phyloP scores from a whole-genome alignment of 2,329 filamentous ascomycete genomes.

The Cladosporium sp. region DNA sequence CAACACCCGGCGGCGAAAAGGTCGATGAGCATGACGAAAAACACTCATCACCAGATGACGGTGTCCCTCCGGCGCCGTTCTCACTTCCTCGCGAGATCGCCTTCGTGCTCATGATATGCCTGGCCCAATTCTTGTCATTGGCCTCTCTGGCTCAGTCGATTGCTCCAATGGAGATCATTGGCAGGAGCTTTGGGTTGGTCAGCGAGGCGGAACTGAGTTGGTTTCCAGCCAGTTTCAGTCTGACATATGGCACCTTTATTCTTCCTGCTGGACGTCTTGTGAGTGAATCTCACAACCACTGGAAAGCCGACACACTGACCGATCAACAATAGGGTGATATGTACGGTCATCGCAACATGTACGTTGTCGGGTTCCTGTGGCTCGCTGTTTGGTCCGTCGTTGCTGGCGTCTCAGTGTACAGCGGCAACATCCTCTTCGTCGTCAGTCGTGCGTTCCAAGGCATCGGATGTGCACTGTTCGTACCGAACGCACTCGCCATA shows the following conservation, averaged over 20 bases:
- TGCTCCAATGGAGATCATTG: constrained; percentile 41
- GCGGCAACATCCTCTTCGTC: constrained; percentile 32
- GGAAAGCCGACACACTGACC: not conserved
- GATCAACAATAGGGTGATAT: constrained; percentile 29
- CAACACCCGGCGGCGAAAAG: not conserved
- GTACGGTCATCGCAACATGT: constrained; percentile 38
- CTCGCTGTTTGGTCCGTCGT: constrained; percentile 31
- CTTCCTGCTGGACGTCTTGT: constrained; percentile 36
- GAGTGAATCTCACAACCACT: not conserved
- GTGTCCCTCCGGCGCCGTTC: not conserved
- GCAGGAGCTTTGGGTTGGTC: constrained; percentile 34
- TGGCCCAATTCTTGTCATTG: constrained; percentile 24
- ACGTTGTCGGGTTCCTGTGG: constrained; percentile 36
- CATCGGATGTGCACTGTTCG: constrained; percentile 31
- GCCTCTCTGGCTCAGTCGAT: constrained; percentile 27
- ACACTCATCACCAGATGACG: not conserved
- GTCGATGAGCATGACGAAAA: not conserved
- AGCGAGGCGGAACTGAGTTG: constrained; percentile 38
- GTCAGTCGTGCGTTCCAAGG: constrained; percentile 36
- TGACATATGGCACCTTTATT: constrained; percentile 41
- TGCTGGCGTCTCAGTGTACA: constrained; percentile 34
- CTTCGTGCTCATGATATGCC: constrained; percentile 20
- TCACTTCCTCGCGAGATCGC: constrained; percentile 16
- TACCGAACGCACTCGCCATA: constrained; percentile 34
- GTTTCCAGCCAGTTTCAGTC: constrained; percentile 38